phyloP scores from a whole-genome alignment of 306 rosid genomes.

The Psophocarpus tetragonolobus region DNA sequence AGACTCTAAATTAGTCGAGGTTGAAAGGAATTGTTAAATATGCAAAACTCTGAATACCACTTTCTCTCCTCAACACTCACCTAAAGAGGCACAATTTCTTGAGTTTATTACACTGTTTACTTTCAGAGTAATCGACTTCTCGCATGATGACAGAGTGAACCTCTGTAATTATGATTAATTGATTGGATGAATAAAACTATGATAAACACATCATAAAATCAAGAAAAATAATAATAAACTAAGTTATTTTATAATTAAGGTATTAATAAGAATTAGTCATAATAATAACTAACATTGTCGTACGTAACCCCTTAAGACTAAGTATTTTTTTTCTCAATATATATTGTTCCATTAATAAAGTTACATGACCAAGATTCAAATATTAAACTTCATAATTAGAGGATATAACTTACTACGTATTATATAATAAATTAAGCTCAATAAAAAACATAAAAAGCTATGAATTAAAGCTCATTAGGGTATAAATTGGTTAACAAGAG shows the following conservation, averaged over 20 bases:
- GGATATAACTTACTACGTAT: too few relatives aligned
- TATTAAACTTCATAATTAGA: too few relatives aligned
- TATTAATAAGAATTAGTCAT: too few relatives aligned
- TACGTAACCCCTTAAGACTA: too few relatives aligned
- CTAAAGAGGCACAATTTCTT: not conserved
- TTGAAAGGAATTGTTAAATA: not conserved
- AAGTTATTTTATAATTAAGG: too few relatives aligned
- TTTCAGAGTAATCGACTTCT: not conserved
- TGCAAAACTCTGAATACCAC: not conserved
- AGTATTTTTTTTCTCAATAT: too few relatives aligned
- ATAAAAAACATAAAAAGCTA: not conserved
- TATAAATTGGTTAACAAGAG: too few relatives aligned
- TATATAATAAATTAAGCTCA: not conserved
- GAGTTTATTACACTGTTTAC: too few relatives aligned
- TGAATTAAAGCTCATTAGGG: too few relatives aligned
- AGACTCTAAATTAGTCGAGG: not conserved
- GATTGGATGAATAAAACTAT: not conserved
- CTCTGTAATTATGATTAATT: not conserved
- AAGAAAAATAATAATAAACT: not conserved
- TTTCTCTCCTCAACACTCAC: not conserved
- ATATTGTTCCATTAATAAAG: too few relatives aligned
- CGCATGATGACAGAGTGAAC: not conserved
- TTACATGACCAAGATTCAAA: too few relatives aligned
- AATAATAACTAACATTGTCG: too few relatives aligned
- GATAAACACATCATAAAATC: not conserved